phyloP scores from a whole-genome alignment of 2,329 filamentous ascomycete genomes.

The Paecilomyces sp. region DNA sequence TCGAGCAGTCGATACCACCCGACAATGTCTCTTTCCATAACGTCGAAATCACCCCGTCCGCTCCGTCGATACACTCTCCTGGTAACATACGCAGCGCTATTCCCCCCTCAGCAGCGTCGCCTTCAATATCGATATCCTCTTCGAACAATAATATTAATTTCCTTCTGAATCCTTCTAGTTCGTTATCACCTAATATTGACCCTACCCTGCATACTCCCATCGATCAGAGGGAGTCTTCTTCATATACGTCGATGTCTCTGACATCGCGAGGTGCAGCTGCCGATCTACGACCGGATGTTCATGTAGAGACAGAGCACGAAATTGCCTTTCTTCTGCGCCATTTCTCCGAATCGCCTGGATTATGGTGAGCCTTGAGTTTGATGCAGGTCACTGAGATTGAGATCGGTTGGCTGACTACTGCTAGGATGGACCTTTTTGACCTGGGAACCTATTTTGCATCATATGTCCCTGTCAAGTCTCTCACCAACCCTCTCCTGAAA shows the following conservation, averaged over 20 bases:
- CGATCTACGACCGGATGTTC: slow-evolving; percentile 17
- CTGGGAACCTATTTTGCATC: slow-evolving; percentile 54
- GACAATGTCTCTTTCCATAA: slow-evolving; percentile 13
- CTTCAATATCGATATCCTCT: slow-evolving; percentile 37
- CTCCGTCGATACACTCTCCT: slow-evolving; percentile 22
- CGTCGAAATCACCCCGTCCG: slow-evolving; percentile 10
- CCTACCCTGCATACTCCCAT: slow-evolving; percentile 27
- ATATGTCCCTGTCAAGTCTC: slow-evolving; percentile 53
- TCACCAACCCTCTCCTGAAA: slow-evolving; percentile 40
- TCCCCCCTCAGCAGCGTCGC: slow-evolving; percentile 29
- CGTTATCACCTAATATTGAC: slow-evolving; percentile 39
- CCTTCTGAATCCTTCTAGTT: slow-evolving; percentile 44
- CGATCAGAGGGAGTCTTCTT: slow-evolving; percentile 21
- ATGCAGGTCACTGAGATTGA: background rate
- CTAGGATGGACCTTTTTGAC: slow-evolving; percentile 40
- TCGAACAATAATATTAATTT: slow-evolving; percentile 48
- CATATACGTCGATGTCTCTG: slow-evolving; percentile 17
- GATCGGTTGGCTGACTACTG: background rate
- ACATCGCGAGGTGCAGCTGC: slow-evolving; percentile 10
- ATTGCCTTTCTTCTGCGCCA: slow-evolving; percentile 54
- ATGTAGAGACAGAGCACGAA: slow-evolving; percentile 45
- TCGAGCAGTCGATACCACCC: slow-evolving; percentile 16
- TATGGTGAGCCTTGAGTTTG: slow-evolving; percentile 39
- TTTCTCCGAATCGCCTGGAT: slow-evolving; percentile 53
- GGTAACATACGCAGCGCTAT: slow-evolving; percentile 26